A percentile compares a stretch with the other conserved stretches of the same genome.
phyloP scores from a whole-genome alignment of 2,329 filamentous ascomycete genomes.

The Penicillium sp. region DNA sequence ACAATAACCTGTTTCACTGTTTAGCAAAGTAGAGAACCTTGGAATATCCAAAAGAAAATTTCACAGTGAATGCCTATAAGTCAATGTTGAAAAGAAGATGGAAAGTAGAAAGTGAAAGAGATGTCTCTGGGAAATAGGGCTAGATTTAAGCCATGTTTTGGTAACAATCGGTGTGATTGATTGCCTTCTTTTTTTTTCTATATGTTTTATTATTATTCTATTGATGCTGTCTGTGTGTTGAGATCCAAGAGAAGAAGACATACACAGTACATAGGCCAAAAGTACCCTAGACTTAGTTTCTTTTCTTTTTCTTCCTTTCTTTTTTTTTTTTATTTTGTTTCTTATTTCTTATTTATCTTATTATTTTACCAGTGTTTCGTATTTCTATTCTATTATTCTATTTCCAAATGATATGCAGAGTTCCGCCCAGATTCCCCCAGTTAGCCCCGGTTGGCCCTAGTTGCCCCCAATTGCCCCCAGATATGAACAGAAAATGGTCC shows the following conservation, averaged over 20 bases:
- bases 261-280: not conserved
- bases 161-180: constrained; percentile 30
- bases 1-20: not conserved
- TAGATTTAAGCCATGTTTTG: constrained; percentile 37
- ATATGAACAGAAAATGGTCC: constrained; percentile 2
- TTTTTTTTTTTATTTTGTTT: constrained; percentile 6
- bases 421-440: constrained; percentile 28
- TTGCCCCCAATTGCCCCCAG: not conserved
- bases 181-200: constrained; percentile 11
- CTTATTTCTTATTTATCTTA: constrained; percentile 10
- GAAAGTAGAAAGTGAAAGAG: constrained; percentile 22
- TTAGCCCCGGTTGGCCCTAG: not conserved
- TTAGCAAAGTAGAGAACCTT: constrained; percentile 5
- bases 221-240: constrained; percentile 1
- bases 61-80: constrained; percentile 8
- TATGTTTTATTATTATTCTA: not conserved
- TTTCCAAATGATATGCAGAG: constrained; percentile 33
- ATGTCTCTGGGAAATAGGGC: constrained; percentile 31
- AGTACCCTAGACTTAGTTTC: constrained; percentile 8
- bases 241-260: not conserved
- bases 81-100: constrained; percentile 16
- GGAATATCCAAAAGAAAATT: constrained; percentile 9
- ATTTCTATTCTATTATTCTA: constrained; percentile 9
- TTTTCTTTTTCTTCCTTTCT: constrained; percentile 8
- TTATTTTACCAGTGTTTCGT: not conserved